Conservation (phyloP, 345 rosid species). For the Erucastrum elatum region DNA sequence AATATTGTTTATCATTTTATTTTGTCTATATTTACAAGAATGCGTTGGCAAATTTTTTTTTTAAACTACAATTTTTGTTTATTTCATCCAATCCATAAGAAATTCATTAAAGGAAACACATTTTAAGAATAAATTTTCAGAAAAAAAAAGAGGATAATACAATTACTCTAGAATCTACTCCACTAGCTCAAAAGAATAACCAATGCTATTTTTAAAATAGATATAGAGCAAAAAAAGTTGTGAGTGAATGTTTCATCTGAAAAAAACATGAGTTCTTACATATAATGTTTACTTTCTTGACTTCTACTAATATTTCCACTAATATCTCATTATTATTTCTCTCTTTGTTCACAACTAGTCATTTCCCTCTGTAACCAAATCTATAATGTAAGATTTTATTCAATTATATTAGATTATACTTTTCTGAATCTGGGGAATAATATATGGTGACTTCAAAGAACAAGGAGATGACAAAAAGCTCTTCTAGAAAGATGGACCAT, state of each 20-base stretch:
- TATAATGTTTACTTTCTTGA: too few relatives aligned
- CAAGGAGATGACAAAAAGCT: slow-evolving; percentile 39
- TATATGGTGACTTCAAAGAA: slow-evolving; percentile 4
- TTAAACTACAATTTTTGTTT: background rate
- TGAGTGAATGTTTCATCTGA: background rate
- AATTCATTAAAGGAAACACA: background rate
- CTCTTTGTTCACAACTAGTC: background rate
- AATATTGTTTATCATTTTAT: background rate
- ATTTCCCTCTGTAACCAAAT: background rate
- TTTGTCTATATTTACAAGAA: background rate
- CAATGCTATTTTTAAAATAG: background rate
- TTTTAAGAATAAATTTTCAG: background rate
- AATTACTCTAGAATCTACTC: background rate
- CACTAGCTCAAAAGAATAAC: background rate
- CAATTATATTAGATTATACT: background rate
- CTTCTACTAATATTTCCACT: background rate
- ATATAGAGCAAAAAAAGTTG: background rate
- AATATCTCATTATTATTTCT: background rate
- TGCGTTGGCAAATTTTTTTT: background rate
- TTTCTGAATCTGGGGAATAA: slow-evolving; percentile 14
- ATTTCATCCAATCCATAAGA: background rate
- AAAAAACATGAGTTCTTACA: background rate
- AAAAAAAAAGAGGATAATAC: background rate
- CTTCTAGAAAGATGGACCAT: slow-evolving; percentile 15
- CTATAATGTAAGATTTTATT: background rate